Conservation (phyloP, 2,329 filamentous ascomycete species). For the Aspergillus alliaceus region DNA sequence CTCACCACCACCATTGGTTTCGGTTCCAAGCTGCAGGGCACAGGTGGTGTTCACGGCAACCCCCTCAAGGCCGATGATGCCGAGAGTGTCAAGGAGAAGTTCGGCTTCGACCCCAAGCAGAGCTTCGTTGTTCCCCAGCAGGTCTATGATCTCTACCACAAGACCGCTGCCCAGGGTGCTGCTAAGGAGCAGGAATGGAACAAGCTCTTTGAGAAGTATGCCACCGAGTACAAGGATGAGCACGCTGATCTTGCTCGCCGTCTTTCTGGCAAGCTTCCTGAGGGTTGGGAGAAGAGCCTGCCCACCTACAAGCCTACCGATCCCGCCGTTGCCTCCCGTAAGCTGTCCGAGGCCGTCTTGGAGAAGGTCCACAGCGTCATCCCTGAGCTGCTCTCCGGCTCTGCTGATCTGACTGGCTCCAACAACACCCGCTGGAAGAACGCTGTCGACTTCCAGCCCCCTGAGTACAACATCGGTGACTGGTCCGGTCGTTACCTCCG, state of each 20-base stretch:
- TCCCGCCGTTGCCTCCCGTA: constrained; percentile 83
- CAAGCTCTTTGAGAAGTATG: constrained; percentile 85
- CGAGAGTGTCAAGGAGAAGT: constrained; percentile 90
- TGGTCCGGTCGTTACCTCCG: constrained; percentile 81
- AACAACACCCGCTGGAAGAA: constrained; percentile 99
- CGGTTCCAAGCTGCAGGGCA: constrained; percentile 90
- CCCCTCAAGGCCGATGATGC: constrained; percentile 93
- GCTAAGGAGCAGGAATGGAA: constrained; percentile 95
- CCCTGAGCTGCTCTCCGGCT: constrained; percentile 92
- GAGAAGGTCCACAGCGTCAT: constrained; percentile 79
- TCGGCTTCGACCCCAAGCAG: constrained; percentile 94
- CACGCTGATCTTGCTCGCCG: constrained; percentile 79
- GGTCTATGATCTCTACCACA: constrained; percentile 87
- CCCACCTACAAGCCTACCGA: constrained; percentile 88
- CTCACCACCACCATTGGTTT: constrained; percentile 96
- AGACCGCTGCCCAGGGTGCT: constrained; percentile 82
- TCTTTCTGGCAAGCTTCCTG: constrained; percentile 77
- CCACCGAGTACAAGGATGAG: constrained; percentile 72
- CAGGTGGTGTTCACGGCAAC: constrained; percentile 92
- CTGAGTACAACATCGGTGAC: constrained; percentile 79
- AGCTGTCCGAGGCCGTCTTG: constrained; percentile 92
- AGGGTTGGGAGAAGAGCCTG: constrained; percentile 93
- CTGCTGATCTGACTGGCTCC: constrained; percentile 95
- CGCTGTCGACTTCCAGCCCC: constrained; percentile 95
- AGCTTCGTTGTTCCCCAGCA: constrained; percentile 90